phyloP scores from a whole-genome alignment of 1,284 basidiomycete genomes.

The Bondarzewia mesenterica region DNA sequence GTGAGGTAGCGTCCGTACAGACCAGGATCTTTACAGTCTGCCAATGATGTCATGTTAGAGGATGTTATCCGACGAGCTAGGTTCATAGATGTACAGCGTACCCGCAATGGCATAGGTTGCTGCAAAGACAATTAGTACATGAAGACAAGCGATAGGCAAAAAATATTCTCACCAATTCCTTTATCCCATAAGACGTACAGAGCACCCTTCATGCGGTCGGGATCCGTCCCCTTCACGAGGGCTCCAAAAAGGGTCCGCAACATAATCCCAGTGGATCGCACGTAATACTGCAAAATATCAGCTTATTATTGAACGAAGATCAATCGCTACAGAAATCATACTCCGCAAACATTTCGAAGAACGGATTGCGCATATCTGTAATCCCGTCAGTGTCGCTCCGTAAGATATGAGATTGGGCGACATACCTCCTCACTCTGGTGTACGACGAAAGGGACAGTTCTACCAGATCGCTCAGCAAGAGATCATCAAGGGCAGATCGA shows the following conservation, averaged over 20 bases:
- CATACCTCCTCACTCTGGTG: conserved; percentile 66
- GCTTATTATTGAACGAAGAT: conserved; percentile 5
- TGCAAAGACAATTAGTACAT: conserved; percentile 14
- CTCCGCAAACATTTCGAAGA: conserved; percentile 59
- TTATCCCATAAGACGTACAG: conserved; percentile 84
- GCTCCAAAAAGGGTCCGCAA: conserved; percentile 72
- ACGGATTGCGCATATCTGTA: conserved; percentile 66
- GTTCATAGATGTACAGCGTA: conserved; percentile 28
- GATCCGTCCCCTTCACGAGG: conserved; percentile 69
- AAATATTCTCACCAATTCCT: conserved; percentile 42
- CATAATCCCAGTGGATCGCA: conserved; percentile 72
- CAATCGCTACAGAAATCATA: conserved; percentile 25
- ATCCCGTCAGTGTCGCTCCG: conserved; percentile 4
- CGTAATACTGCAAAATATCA: conserved; percentile 56
- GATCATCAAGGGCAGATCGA: conserved; percentile 77
- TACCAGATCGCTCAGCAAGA: conserved; percentile 68
- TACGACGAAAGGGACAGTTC: conserved; percentile 86
- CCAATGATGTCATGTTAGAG: conserved; percentile 8
- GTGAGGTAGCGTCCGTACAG: conserved; percentile 61
- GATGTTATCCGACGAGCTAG: too few species aligned
- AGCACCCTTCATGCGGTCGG: conserved; percentile 94
- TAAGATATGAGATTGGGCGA: neutral
- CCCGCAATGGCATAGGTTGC: conserved; percentile 60
- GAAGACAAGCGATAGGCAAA: neutral
- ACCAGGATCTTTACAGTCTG: conserved; percentile 47